phyloP scores from a whole-genome alignment of 768 basidiomycete genomes.

The Tricholoma hemisulphureum region DNA sequence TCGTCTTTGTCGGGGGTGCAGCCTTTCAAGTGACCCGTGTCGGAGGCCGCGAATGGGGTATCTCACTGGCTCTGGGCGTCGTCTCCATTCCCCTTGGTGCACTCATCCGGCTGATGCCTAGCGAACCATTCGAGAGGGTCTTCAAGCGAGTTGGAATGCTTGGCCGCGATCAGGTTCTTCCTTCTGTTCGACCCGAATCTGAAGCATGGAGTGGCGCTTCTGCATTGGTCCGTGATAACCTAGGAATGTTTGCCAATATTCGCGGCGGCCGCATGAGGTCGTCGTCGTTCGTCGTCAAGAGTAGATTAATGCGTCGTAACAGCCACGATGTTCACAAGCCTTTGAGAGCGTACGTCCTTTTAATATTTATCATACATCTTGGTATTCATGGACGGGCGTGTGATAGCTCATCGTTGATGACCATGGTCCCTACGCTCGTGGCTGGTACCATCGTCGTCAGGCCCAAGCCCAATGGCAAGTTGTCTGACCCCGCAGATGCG shows the following conservation, averaged over 20 bases:
- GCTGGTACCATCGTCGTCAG: slow-evolving; percentile 57
- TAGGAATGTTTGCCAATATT: slow-evolving; percentile 75
- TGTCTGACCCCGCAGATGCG: slow-evolving; percentile 71
- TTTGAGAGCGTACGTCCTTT: slow-evolving; percentile 42
- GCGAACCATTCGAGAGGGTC: slow-evolving; percentile 66
- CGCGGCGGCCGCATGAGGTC: slow-evolving; percentile 88
- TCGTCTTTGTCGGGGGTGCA: slow-evolving; percentile 87
- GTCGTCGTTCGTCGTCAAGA: slow-evolving; percentile 83
- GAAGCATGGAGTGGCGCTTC: slow-evolving; percentile 80
- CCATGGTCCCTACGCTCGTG: slow-evolving; percentile 53
- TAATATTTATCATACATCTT: background rate
- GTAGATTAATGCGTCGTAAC: slow-evolving; percentile 58
- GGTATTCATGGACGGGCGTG: slow-evolving; percentile 7
- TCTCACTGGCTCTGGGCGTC: slow-evolving; percentile 83
- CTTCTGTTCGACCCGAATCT: slow-evolving; percentile 56
- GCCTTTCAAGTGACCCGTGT: slow-evolving; percentile 88
- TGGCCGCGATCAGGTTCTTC: slow-evolving; percentile 63
- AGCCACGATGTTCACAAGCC: slow-evolving; percentile 46
- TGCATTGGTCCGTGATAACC: slow-evolving; percentile 80
- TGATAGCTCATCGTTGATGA: slow-evolving; percentile 36
- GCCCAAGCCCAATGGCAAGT: slow-evolving; percentile 51
- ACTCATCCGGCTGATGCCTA: slow-evolving; percentile 78
- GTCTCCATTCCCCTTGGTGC: slow-evolving; percentile 87
- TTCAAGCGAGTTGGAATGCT: slow-evolving; percentile 54
- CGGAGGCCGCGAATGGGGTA: slow-evolving; percentile 86